Evolutionary conservation across 352 stramenopile species (phyloP), one percentile per base, ranked within the genome.

Genomic region (Phytophthora cajani): DNA sequence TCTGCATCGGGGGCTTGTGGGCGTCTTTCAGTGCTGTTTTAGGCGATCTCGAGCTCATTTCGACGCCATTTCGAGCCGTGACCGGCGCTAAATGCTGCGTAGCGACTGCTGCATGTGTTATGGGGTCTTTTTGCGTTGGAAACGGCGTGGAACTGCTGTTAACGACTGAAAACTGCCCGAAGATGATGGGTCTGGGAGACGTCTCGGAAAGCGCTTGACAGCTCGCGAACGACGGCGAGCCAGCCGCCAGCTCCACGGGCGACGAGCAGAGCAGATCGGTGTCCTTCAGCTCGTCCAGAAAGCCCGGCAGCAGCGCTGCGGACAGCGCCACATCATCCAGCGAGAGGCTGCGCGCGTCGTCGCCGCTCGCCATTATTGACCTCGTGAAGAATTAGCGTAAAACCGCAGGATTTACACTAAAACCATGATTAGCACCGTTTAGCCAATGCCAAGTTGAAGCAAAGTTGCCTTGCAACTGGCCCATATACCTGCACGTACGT

Each of bases 221-320:
- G n/a, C 32, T 40, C 27, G 40, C 33, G 52, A 60, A 71, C 32
- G 23, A 19, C 42, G 25, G 40, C 12, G 17, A 19, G 5, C 27
- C 54, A 53, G 55, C 27, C 17, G 50, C 5, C 3, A 55, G 23
- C 2, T 49, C 27, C 5, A 42, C 5, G 7, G 8, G 30, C 9
- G 53, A 64, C 7, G 27, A 0, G 14, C 47, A 42, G 33, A 75
- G 47, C 19, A 80, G 58, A 52, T 80, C 74, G 1, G 50, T 36
- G 46, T 76, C 74, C 14, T 46, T 74, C 17, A 80, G 55, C n/a
- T 78, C 74, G 27, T 80, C 74, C 19, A 80, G 70, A 55, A 80
- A 78, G 2, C 46, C 38, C 9, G 64, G 73, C 49, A 77, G 60
- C 14, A 79, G 51, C 40, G 66, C 68, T 58, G 38, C 38, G 14